Evolutionary conservation across 2,329 filamentous ascomycete species (phyloP), one percentile per base, ranked within the genome.

Genomic region (Alternaria infectoria): DNA sequence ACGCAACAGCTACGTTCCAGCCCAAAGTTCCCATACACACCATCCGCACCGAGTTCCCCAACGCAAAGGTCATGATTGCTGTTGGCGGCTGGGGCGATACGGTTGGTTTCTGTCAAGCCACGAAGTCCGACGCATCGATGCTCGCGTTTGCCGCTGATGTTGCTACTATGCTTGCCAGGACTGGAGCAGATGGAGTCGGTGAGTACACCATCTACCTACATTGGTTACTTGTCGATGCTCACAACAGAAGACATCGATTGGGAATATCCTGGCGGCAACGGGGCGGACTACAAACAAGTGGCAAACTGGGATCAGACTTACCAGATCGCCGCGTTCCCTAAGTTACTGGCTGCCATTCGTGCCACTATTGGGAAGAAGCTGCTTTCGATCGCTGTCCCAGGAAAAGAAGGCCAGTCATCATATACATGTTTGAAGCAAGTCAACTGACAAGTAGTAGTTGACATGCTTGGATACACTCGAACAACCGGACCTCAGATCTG

Each of bases 11-110:
- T 19, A 69, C 77, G 0, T 88, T 84, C 68, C 80, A 81, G 56
- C 87, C 88, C 0, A 89, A 88, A 68, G 83, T 86, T 75, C 74
- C 83, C 1, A 77, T 89, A 2, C 72, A 78, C 0, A 81, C 84
- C 5, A 81, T 88, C 47, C 85, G 87, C 17, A 78, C 79, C 15
- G 80, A 87, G 19, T 90, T 88, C 59, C 74, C 84, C 0, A 82
- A 82, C 25, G 89, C 89, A 19, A 89, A 90, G 68, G 79, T 93
- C 21, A 85, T 90, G 81, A 84, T 93, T 40, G 90, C 91, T 19
- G 88, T 93, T 66, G 91, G 91, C 11, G 91, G 91, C 56, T 93
- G 91, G 91, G 90, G 90, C 0, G 89, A 92, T 63, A 89, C 86
- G 0, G 75, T 78, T 7, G 90, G 90, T 0, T 93, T 92, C 71